These are phyloP conservation scores for Leptographium wingfieldii DNA, from an alignment of 2,329 filamentous ascomycete genomes.

Conservation along the genomic window DNA sequence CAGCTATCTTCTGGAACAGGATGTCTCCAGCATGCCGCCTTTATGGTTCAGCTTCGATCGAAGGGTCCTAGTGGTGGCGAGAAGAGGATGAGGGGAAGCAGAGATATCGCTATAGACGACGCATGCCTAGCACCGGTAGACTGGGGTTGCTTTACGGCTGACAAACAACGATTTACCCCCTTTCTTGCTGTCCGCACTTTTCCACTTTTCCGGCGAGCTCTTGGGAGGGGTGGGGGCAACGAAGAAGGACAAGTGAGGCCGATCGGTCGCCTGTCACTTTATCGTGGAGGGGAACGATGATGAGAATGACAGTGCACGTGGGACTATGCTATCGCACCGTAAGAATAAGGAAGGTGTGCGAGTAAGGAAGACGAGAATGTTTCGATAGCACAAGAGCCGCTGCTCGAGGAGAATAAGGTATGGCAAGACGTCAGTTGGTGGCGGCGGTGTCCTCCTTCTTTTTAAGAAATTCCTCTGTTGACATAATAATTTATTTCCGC, in stretches of 20 bases:
- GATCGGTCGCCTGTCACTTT: background rate
- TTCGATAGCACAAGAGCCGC: background rate
- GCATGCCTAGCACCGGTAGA: constrained; percentile 8
- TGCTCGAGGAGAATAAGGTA: background rate
- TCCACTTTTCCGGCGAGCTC: background rate
- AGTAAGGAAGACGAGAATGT: background rate
- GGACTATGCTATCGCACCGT: background rate
- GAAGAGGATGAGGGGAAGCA: background rate
- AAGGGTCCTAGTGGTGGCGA: background rate
- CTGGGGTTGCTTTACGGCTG: background rate
- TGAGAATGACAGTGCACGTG: background rate
- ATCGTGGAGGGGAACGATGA: background rate
- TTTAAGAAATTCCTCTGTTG: background rate
- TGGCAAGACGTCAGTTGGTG: constrained; percentile 1
- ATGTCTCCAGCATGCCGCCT: background rate
- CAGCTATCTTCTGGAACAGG: background rate
- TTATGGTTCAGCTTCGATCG: background rate
- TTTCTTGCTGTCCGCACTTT: background rate
- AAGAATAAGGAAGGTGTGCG: background rate
- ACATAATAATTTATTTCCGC: background rate
- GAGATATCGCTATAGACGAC: constrained; percentile 9
- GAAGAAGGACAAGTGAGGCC: background rate
- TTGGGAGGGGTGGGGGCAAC: background rate
- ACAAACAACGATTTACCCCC: background rate
- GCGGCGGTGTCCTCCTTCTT: constrained; percentile 1